A percentile compares a stretch with the other conserved stretches of the same genome.
phyloP scores from a whole-genome alignment of 208 protist species.

The Leishmania major region DNA sequence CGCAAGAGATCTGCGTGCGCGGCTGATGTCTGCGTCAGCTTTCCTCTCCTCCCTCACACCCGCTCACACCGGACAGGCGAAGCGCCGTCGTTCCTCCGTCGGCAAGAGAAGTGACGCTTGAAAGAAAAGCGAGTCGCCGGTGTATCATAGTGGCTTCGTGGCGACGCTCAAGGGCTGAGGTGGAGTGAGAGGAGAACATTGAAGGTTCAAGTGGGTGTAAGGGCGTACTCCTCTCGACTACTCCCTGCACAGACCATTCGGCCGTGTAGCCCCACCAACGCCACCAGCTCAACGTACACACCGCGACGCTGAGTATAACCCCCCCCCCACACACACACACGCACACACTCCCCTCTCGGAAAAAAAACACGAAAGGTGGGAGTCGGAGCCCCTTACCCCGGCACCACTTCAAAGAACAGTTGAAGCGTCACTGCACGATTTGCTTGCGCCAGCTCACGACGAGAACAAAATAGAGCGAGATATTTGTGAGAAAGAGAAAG shows the following conservation, averaged over 20 bases:
- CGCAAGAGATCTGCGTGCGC: background rate
- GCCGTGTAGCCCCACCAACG: background rate
- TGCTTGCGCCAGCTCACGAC: background rate
- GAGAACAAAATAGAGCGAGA: background rate
- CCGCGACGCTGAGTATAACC: background rate
- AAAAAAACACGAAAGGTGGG: background rate
- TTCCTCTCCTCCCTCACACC: background rate
- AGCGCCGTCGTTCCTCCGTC: background rate
- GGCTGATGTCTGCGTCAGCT: background rate
- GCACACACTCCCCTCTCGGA: background rate
- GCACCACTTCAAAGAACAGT: background rate
- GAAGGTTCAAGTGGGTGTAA: background rate
- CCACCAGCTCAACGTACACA: background rate
- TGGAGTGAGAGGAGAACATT: background rate
- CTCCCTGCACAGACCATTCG: background rate
- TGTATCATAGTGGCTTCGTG: too few species aligned
- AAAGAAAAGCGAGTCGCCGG: background rate
- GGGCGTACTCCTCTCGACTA: background rate
- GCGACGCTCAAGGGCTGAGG: background rate
- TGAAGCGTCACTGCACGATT: background rate
- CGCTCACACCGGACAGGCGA: background rate
- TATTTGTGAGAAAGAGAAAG: background rate
- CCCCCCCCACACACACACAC: background rate
- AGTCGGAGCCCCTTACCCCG: background rate
- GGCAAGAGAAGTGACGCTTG: background rate